Evolutionary conservation across 441 rosid genomes (phyloP), one percentile per base, ranked within the genome.

Genomic region (Capsella rubella): DNA sequence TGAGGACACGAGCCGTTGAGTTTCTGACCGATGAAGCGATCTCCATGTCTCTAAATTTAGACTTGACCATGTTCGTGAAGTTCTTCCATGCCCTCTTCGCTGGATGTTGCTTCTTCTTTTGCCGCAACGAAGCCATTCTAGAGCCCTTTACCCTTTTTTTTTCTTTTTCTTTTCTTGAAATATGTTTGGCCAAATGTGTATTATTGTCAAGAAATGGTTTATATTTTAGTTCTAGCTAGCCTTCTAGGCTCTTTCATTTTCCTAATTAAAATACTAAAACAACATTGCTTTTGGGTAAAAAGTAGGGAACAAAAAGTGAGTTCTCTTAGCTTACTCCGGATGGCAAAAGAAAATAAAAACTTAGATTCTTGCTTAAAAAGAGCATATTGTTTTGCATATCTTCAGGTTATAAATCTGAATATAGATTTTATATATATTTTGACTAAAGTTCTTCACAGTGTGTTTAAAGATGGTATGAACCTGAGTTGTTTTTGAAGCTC

Each of bases 111-210:
- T 43, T 67, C 57, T 45, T 73, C 54, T 42, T 67, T n/a, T 85
- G 78, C 56, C 86, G 72, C 28, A 82, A 72, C 7, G 64, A 81
- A 62, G 86, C 74, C 93, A 87, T 89, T 57, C 4, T 21, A 21
- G 13, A 18, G 40, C 18, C 43, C 43, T 6, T 43, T 3, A 0
- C 6, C 9, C 4, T 14, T 6, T 32, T 3, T 28, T 13, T 27
- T 27, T n/a, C n/a, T n/a, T n/a, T 42, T 43, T 18, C 47, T 29
- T 65, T 6, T 16, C 15, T 28, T 6, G 12, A 18, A 25, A 55
- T 27, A 67, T 47, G 46, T 75, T 76, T 52, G 49, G 27, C 75
- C 21, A 76, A 69, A 54, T 63, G 70, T 67, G 72, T 62, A 75
- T 68, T 69, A 65, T 64, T 77, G 63, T 71, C 25, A 47, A 40